phyloP scores from a whole-genome alignment of 2,329 filamentous ascomycete genomes.

The Neofusicoccum kwambonambiense region DNA sequence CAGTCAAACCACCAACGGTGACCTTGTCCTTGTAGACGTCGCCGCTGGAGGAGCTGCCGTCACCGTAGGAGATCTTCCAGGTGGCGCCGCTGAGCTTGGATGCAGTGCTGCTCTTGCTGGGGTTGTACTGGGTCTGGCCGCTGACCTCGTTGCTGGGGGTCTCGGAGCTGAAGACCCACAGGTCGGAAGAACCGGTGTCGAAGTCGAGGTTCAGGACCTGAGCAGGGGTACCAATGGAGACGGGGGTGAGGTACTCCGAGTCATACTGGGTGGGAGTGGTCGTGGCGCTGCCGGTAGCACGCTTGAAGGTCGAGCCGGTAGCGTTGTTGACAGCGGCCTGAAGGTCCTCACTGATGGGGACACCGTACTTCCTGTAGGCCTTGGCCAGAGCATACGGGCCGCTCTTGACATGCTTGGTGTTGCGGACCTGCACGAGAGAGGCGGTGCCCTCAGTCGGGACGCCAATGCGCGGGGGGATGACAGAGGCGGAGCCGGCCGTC shows the following conservation, averaged over 20 bases:
- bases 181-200: constrained; percentile 68
- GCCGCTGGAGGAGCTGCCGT: constrained; percentile 63
- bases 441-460: background rate
- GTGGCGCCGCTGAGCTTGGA: constrained; percentile 27
- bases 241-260: constrained; percentile 48
- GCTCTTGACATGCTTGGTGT: constrained; percentile 33
- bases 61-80: constrained; percentile 65
- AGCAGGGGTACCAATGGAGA: constrained; percentile 55
- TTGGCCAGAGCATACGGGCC: constrained; percentile 40
- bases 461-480: background rate
- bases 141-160: constrained; percentile 18
- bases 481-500: background rate
- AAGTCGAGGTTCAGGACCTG: constrained; percentile 58
- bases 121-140: constrained; percentile 60
- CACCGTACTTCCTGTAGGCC: constrained; percentile 41
- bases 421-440: constrained; percentile 30
- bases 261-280: constrained; percentile 25
- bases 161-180: constrained; percentile 44
- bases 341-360: constrained; percentile 29
- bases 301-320: constrained; percentile 24
- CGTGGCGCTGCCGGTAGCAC: constrained; percentile 29
- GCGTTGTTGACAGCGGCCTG: constrained; percentile 25
- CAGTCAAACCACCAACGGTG: constrained; percentile 58
- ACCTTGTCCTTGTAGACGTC: constrained; percentile 67
- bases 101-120: constrained; percentile 44